Evolutionary conservation across 495 filamentous ascomycete genomes (phyloP).

Genomic region (Aspergillus saccharolyticus): DNA sequence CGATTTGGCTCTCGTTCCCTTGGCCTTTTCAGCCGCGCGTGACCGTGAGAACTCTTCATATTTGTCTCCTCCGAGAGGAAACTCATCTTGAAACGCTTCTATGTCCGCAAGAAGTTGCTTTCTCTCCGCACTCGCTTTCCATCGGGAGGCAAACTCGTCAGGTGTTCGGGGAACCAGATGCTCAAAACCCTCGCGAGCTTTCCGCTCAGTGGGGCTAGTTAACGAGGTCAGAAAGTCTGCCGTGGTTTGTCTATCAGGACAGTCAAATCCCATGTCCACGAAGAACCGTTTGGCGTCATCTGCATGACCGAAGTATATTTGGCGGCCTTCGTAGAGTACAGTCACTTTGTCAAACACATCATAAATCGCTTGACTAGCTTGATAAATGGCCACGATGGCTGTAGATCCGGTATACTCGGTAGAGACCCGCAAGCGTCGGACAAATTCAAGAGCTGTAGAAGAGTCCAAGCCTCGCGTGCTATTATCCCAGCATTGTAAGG

Average conservation of each 20-base stretch:
- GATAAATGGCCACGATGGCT: conserved; percentile 77
- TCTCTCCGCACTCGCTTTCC: conserved; percentile 70
- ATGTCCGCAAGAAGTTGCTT: conserved; percentile 62
- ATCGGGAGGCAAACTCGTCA: conserved; percentile 69
- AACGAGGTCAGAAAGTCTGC: conserved; percentile 79
- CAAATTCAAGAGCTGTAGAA: conserved; percentile 77
- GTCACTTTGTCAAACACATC: conserved; percentile 74
- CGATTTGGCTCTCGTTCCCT: conserved; percentile 55
- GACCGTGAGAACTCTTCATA: conserved; percentile 65
- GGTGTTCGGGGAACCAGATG: conserved; percentile 62
- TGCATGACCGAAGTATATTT: conserved; percentile 73
- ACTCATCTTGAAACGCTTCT: conserved; percentile 58
- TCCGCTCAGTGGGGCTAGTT: conserved; percentile 64
- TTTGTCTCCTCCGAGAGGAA: conserved; percentile 59
- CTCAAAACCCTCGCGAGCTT: conserved; percentile 60
- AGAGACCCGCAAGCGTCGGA: conserved; percentile 59
- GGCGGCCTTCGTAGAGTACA: conserved; percentile 75
- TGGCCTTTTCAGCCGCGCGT: conserved; percentile 50
- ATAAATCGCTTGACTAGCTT: conserved; percentile 72
- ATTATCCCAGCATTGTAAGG: conserved; percentile 77
- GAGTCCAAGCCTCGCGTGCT: conserved; percentile 76
- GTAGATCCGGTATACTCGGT: conserved; percentile 62
- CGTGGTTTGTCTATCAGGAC: conserved; percentile 66
- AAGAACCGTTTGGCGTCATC: conserved; percentile 64
- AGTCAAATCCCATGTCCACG: conserved; percentile 67